Evolutionary conservation across 768 basidiomycete species (phyloP).

Genomic region (Leccinum rimulosum): DNA sequence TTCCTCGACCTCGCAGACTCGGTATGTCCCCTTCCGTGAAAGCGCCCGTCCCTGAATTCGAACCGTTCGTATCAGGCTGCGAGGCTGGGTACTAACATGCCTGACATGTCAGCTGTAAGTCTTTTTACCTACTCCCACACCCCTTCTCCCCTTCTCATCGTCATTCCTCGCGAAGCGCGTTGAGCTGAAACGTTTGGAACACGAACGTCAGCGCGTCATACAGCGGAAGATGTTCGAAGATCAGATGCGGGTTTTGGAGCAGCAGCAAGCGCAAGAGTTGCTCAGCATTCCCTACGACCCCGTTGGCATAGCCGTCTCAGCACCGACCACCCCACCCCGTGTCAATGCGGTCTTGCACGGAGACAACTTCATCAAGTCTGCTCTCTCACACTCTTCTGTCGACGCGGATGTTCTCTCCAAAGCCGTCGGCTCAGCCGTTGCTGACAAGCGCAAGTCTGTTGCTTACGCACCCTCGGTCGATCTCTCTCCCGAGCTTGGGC

Average conservation of each 20-base stretch:
- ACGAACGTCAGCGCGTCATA: conserved; percentile 83
- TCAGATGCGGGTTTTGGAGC: conserved; percentile 92
- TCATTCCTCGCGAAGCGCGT: conserved; percentile 55
- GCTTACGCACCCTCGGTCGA: conserved; percentile 79
- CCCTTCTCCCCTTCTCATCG: conserved; percentile 1
- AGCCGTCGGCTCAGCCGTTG: conserved; percentile 62
- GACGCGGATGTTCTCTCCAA: conserved; percentile 64
- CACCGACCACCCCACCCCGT: conserved; percentile 85
- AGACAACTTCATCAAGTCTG: conserved; percentile 44
- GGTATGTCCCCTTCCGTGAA: conserved; percentile 46
- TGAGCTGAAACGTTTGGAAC: conserved; percentile 80
- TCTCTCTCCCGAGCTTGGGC: conserved; percentile 64
- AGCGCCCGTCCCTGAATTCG: conserved; percentile 9
- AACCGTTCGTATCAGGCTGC: conserved; percentile 52
- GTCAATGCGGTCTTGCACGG: conserved; percentile 69
- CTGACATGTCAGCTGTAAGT: conserved; percentile 84
- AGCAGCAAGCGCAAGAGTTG: conserved; percentile 85
- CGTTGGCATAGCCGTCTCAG: conserved; percentile 74
- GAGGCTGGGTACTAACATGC: conserved; percentile 80
- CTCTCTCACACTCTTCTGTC: conserved; percentile 48
- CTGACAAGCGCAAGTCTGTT: conserved; percentile 85
- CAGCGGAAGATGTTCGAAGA: conserved; percentile 94
- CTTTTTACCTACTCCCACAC: background rate
- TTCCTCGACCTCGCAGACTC: conserved; percentile 94
- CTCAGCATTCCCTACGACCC: conserved; percentile 70